These are phyloP conservation scores for Uronychia setigera DNA, from an alignment of 73 alveolate genomes.

Conservation along the genomic window DNA sequence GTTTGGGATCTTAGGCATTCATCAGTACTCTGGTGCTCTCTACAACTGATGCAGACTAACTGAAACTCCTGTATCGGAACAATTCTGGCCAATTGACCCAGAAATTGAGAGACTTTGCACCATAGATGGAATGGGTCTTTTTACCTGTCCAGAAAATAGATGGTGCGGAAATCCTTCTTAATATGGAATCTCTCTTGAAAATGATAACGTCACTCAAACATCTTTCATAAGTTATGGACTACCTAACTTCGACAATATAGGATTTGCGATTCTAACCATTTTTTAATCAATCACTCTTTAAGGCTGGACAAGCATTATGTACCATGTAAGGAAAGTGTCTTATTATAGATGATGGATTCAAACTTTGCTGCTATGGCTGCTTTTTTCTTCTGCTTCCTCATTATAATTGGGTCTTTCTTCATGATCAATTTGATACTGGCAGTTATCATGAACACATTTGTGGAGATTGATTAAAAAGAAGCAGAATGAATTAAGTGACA, in stretches of 20 bases:
- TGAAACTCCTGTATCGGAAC: background rate
- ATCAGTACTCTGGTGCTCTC: slow-evolving; percentile 21
- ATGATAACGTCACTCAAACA: slow-evolving; percentile 29
- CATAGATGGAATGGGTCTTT: background rate
- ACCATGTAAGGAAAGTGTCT: background rate
- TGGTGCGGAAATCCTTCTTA: slow-evolving; percentile 42
- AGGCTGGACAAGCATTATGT: slow-evolving; percentile 32
- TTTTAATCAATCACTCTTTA: slow-evolving; percentile 58
- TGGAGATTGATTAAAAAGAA: slow-evolving; percentile 11
- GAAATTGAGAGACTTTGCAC: background rate
- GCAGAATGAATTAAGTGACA: no score
- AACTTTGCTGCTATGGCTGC: slow-evolving; percentile 56
- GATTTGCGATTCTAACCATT: slow-evolving; percentile 52
- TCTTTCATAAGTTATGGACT: slow-evolving; percentile 50
- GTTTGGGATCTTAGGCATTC: slow-evolving; percentile 56
- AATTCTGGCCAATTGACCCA: background rate
- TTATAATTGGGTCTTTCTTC: slow-evolving; percentile 62
- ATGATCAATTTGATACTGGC: slow-evolving; percentile 70
- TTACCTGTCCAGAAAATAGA: slow-evolving; percentile 14
- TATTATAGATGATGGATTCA: slow-evolving; percentile 34
- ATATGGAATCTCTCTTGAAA: background rate
- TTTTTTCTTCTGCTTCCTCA: slow-evolving; percentile 36
- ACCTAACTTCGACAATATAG: slow-evolving; percentile 58
- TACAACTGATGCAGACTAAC: slow-evolving; percentile 31
- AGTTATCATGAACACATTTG: slow-evolving; percentile 54